Percentiles rank a stretch among this genome's conserved stretches.
phyloP scores from a whole-genome alignment of 345 rosid species.

The Bruguiera sexangula region DNA sequence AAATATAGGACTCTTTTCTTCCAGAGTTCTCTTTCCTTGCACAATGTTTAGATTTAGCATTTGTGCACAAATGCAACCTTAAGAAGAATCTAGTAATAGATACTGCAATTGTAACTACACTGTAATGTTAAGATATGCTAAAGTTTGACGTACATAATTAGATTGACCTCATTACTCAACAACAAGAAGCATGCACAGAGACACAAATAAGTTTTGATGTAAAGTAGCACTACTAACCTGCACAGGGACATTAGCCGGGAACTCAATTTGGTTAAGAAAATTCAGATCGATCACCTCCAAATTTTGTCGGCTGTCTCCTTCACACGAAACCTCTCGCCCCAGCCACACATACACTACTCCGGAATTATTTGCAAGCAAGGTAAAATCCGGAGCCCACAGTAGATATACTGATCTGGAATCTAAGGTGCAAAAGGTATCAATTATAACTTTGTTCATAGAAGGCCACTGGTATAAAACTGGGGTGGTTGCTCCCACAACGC shows the following conservation, averaged over 20 bases:
- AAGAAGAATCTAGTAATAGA: background rate
- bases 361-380: constrained; percentile 7
- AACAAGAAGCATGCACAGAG: background rate
- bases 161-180: background rate
- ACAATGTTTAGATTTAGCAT: background rate
- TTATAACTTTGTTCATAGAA: constrained; percentile 27
- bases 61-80: background rate
- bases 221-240: constrained; percentile 30
- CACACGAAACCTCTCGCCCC: constrained; percentile 19
- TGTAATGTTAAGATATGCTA: background rate
- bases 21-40: background rate
- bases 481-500: constrained; percentile 9
- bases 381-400: constrained; percentile 25
- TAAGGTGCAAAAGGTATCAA: constrained; percentile 20
- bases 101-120: background rate
- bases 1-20: background rate
- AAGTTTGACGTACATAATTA: background rate
- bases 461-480: constrained; percentile 41
- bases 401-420: constrained; percentile 38
- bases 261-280: constrained; percentile 31
- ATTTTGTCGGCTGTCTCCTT: constrained; percentile 17
- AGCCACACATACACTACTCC: constrained; percentile 38
- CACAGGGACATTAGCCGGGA: constrained; percentile 22
- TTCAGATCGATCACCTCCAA: constrained; percentile 27
- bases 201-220: background rate